A percentile compares a stretch with the other conserved stretches of the same genome.
Evolutionary conservation across 257 asterid genomes (phyloP).

Genomic region (Haberlea rhodopensis): DNA sequence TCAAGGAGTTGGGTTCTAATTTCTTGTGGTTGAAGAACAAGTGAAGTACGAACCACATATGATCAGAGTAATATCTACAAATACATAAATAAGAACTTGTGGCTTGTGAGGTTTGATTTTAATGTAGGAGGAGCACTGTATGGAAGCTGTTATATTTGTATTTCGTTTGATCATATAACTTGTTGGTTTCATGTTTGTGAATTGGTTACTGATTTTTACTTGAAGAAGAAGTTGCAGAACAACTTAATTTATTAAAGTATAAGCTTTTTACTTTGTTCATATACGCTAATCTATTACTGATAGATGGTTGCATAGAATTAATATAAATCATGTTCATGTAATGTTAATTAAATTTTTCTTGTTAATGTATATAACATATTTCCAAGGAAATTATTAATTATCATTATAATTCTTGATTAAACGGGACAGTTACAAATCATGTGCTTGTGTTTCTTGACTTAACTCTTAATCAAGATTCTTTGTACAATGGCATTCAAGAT

Average conservation of each 20-base stretch:
- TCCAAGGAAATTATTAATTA: no score
- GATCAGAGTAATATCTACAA: slow-evolving; percentile 3
- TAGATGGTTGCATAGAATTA: neutral
- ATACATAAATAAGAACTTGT: neutral
- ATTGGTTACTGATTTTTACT: slow-evolving; percentile 15
- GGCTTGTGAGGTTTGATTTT: slow-evolving; percentile 24
- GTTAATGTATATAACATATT: no score
- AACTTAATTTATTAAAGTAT: slow-evolving; percentile 17
- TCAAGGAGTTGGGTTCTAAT: slow-evolving; percentile 54
- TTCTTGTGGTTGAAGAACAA: no score
- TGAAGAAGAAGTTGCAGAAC: slow-evolving; percentile 12
- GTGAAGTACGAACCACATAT: neutral
- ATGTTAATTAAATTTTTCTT: neutral
- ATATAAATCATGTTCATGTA: neutral
- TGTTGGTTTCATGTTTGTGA: slow-evolving; percentile 18
- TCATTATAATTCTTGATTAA: no score
- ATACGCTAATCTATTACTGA: slow-evolving; percentile 25
- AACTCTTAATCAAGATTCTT: no score
- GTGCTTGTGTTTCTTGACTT: no score
- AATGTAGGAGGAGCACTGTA: slow-evolving; percentile 15
- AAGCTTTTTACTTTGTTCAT: slow-evolving; percentile 28
- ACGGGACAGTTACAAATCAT: no score
- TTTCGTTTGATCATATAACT: neutral
- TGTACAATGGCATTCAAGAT: no score
- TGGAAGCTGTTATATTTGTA: slow-evolving; percentile 23